Evolutionary conservation across 768 basidiomycete species (phyloP), one percentile per base, ranked within the genome.

Genomic region (Leucogyrophana mollusca): DNA sequence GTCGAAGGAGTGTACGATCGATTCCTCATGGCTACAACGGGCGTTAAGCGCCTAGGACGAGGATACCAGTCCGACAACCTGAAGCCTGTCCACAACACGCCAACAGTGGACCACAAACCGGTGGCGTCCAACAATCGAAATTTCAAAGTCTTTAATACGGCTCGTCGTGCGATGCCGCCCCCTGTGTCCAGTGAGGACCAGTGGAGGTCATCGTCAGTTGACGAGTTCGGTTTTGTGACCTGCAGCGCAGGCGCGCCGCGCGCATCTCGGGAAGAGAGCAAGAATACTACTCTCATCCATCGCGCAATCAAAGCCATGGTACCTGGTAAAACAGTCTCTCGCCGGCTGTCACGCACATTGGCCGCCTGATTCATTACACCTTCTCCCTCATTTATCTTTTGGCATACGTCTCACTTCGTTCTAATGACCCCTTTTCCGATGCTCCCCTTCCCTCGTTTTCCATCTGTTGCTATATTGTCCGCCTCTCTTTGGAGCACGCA

Each of bases 1-100:
- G 57, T 87, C 21, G 88, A 90, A 67, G 79, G 79, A 45, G 84
- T 86, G 14, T 92, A 91, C 50, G 90, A 92, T 54, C 80, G 85
- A 34, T 85, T 90, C 70, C 71, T 91, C 22, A 87, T 90, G 85
- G 83, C 87, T 9, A 87, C 86, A 1, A 79, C 83, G 2, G 85
- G 85, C 21, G 88, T 92, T 33, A 90, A 83, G 58, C 85, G 88
- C 22, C 67, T 86, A 7, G 90, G 90, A 3, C 83, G 80, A 56
- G 89, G 90, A 6, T 90, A 91, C 55, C 86, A 91, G 63, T 90
- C 87, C 2, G 79, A 87, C 43, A 78, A 77, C 51, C 45, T 66
- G 43, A 75, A 70, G 18, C 73, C 79, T 3, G 57, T 74, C 33
- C 62, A 62, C 4, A 71, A 72, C 49, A 55, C 46, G 13, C 3